phyloP scores from a whole-genome alignment of 2,329 filamentous ascomycete genomes.

The Cadophora malorum region DNA sequence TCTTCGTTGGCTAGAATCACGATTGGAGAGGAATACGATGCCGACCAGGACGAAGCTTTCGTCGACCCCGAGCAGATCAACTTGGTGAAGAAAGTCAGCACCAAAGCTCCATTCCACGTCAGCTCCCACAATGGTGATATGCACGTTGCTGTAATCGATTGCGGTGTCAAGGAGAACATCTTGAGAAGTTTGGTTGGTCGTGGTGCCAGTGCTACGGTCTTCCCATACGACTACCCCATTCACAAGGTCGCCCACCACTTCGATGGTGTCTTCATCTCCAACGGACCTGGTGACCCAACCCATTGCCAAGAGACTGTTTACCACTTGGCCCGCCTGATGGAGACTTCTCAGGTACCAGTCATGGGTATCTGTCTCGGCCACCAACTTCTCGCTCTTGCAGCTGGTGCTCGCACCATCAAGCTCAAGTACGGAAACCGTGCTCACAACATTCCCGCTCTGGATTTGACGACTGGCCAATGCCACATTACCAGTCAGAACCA shows the following conservation, averaged over 20 bases:
- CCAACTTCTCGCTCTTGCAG: conserved; percentile 89
- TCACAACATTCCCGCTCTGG: conserved; percentile 96
- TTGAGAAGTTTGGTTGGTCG: conserved; percentile 91
- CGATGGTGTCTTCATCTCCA: conserved; percentile 98
- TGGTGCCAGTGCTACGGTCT: conserved; percentile 89
- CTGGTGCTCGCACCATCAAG: conserved; percentile 91
- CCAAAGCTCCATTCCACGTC: conserved; percentile 97
- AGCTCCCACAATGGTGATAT: conserved; percentile 81
- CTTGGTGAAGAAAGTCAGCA: conserved; percentile 93
- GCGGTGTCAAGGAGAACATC: conserved; percentile 99
- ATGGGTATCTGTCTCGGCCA: conserved; percentile 99
- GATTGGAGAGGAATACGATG: conserved; percentile 97
- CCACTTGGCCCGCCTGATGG: conserved; percentile 89
- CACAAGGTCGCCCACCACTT: conserved; percentile 98
- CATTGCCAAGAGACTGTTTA: conserved; percentile 95
- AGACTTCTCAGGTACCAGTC: conserved; percentile 86
- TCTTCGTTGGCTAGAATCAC: conserved; percentile 95
- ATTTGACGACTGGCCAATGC: conserved; percentile 94
- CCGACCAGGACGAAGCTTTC: conserved; percentile 96
- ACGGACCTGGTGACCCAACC: conserved; percentile 96
- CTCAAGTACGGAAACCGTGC: conserved; percentile 99
- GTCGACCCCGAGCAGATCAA: conserved; percentile 96
- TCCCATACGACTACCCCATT: conserved; percentile 96
- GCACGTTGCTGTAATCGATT: conserved; percentile 95
- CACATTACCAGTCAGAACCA: conserved; percentile 99